Evolutionary conservation across 495 filamentous ascomycete genomes (phyloP).

Genomic region (Talaromyces ruber): DNA sequence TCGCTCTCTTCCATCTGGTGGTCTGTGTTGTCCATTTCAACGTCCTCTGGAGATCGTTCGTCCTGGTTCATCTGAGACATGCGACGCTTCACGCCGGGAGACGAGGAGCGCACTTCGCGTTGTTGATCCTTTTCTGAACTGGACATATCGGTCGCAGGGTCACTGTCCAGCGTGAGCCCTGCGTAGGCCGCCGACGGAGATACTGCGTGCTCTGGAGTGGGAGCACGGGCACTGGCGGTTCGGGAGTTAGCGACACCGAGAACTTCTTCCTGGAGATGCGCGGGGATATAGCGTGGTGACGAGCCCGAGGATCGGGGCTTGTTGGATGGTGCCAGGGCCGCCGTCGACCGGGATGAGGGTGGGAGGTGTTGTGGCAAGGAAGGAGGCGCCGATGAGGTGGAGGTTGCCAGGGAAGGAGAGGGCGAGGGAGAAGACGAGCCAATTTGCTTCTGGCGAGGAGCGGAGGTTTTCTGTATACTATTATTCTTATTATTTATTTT

Average conservation of each 20-base stretch:
- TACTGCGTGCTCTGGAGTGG: constrained; percentile 46
- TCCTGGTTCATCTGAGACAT: constrained; percentile 38
- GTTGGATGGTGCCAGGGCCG: constrained; percentile 44
- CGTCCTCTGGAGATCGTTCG: constrained; percentile 17
- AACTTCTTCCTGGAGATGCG: constrained; percentile 55
- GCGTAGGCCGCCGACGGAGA: constrained; percentile 68
- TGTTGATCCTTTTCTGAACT: constrained; percentile 23
- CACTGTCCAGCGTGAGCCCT: constrained; percentile 58
- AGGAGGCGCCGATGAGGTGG: constrained; percentile 10
- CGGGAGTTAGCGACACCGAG: constrained; percentile 19
- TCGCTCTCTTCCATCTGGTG: constrained; percentile 11
- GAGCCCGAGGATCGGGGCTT: constrained; percentile 25
- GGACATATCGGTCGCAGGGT: constrained; percentile 45
- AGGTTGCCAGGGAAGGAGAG: constrained; percentile 14
- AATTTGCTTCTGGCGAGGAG: background rate
- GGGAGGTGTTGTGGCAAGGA: constrained; percentile 17
- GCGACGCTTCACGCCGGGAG: constrained; percentile 44
- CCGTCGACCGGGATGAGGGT: constrained; percentile 25
- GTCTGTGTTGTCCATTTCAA: constrained; percentile 19
- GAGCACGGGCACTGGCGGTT: constrained; percentile 31
- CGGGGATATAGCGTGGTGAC: constrained; percentile 47
- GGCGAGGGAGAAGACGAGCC: constrained; percentile 18
- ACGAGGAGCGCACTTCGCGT: constrained; percentile 30
- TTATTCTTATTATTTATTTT: background rate
- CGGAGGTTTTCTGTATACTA: background rate